A percentile compares a stretch with the other conserved stretches of the same genome.
Evolutionary conservation across 1,139 yeast genomes (phyloP).

Genomic region (Geotrichum aggregatum): DNA sequence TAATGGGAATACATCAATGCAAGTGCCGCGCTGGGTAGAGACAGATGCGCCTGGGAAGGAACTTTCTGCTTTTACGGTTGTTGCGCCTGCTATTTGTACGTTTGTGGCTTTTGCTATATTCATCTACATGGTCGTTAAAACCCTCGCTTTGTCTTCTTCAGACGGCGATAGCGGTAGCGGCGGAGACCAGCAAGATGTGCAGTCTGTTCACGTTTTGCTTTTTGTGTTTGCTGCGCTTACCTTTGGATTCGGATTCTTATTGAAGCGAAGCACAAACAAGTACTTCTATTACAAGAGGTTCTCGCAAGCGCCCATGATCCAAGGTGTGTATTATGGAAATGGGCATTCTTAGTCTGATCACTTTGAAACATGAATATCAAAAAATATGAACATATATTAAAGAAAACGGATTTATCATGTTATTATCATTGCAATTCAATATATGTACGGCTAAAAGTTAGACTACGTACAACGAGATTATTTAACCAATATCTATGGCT

Average conservation of each 20-base stretch:
- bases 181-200: too few species aligned
- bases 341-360: not conserved
- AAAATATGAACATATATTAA: too few species aligned
- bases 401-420: too few species aligned
- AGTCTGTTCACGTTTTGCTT: not conserved
- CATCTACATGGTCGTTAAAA: not conserved
- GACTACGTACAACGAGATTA: too few species aligned
- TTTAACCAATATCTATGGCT: too few species aligned
- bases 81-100: not conserved
- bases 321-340: not conserved
- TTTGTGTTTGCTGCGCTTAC: not conserved
- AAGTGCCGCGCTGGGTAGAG: not conserved
- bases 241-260: not conserved
- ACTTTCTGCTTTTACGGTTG: not conserved
- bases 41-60: not conserved
- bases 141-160: not conserved
- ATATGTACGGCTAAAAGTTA: too few species aligned
- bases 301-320: slow-evolving; percentile 3
- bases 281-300: not conserved
- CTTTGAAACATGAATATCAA: too few species aligned
- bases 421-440: too few species aligned
- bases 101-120: not conserved
- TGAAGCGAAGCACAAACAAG: not conserved
- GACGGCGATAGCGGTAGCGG: not conserved
- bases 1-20: not conserved